Evolutionary conservation across 2,329 filamentous ascomycete genomes (phyloP).

Genomic region (Nannizziopsis arthrosporioides): DNA sequence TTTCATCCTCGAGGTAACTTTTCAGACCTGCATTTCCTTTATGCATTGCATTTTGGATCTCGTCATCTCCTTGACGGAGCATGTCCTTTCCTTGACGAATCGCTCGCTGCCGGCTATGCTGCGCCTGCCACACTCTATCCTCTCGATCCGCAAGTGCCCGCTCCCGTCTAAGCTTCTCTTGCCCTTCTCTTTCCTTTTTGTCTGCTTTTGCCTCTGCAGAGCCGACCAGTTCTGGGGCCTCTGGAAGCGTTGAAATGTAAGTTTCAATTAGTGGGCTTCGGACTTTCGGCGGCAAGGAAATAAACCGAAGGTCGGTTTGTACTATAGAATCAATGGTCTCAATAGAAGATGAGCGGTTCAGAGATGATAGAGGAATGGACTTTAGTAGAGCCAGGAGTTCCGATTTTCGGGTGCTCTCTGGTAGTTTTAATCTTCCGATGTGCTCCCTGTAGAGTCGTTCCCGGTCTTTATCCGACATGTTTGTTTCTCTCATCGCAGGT

Average conservation of each 20-base stretch:
- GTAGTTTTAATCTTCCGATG: conserved; percentile 36
- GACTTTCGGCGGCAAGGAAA: conserved; percentile 29
- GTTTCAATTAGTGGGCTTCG: conserved; percentile 34
- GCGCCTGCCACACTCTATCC: conserved; percentile 34
- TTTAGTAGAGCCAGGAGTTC: conserved; percentile 37
- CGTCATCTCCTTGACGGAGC: conserved; percentile 33
- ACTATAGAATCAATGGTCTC: conserved; percentile 32
- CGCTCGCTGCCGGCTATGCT: conserved; percentile 30
- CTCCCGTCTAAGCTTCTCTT: conserved; percentile 35
- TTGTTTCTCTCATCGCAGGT: conserved; percentile 50
- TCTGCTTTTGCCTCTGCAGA: conserved; percentile 31
- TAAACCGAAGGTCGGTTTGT: conserved; percentile 36
- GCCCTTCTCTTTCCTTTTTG: conserved; percentile 26
- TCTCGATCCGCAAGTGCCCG: conserved; percentile 35
- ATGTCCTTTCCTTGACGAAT: conserved; percentile 33
- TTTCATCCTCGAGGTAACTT: conserved; percentile 15
- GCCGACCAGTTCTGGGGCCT: conserved; percentile 27
- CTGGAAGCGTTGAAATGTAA: conserved; percentile 34
- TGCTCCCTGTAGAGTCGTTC: conserved; percentile 41
- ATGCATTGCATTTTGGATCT: conserved; percentile 35
- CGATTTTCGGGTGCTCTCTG: conserved; percentile 36
- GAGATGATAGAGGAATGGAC: conserved; percentile 28
- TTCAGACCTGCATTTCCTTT: conserved; percentile 33
- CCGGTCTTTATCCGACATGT: conserved; percentile 38
- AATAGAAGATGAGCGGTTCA: conserved; percentile 32